Base-by-base conservation (phyloP, 2,329 filamentous ascomycete genomes). In the Penicillium sp. region DNA sequence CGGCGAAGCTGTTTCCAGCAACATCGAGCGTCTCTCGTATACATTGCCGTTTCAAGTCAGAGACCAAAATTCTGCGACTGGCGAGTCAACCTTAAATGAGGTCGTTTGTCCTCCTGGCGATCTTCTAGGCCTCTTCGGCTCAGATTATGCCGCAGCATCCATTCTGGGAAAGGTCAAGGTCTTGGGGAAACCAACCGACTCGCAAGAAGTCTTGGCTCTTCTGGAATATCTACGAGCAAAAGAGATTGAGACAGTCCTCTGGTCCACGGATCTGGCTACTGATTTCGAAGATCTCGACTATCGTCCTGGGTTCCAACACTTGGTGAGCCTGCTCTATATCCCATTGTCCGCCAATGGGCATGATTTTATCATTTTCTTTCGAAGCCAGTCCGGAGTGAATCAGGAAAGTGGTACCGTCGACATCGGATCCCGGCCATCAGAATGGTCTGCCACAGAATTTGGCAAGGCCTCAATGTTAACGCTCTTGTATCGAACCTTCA, bases 311-410 rank as follows among this genome's bases (percentile, higher is more conserved):
- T 95, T 96, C 70, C 83, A 86, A 59, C 79, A 87, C 42, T 84
- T 96, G 63, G 89, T 91, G 0, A 91, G 93, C 0, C 76, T 96
- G 38, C 79, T 96, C 0, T 87, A 95, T 55, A 91, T 96, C 0
- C 92, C 92, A 0, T 79, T 97, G 3, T 93, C 90, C 14, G 81
- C 84, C 0, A 85, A 85, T 1, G 92, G 92, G 0, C 81, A 81
- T 19, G 92, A 96, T 68, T 96, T 96, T 69, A 95, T 96, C 37
- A 89, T 93, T 0, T 95, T 96, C 72, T 94, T 96, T 76, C 85
- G 92, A 28, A 88, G 83, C 68, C 88, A 89, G 0, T 89, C 70
- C 87, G 26, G 14, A 33, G 3, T 16, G 1, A 45, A 48, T 4
- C 13, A 16, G 4, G 42, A 53, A 4, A 45, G 6, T 3, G 11